phyloP scores from a whole-genome alignment of 306 rosid species.

The Pueraria montana region DNA sequence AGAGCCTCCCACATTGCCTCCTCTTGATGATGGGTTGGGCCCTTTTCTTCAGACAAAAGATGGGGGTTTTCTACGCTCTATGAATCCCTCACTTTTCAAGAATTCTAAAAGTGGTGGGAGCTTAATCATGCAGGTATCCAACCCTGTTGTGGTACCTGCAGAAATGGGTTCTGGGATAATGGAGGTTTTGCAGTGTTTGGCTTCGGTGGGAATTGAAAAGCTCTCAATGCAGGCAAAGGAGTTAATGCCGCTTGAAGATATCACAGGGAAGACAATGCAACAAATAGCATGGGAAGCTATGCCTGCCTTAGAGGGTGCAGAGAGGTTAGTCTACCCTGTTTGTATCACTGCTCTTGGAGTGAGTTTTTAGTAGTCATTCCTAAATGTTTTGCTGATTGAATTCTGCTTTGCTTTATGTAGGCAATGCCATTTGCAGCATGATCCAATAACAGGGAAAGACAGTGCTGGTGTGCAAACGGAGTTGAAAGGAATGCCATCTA shows the following conservation, averaged over 20 bases:
- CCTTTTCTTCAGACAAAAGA: slow-evolving; percentile 88
- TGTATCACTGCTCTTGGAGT: slow-evolving; percentile 5
- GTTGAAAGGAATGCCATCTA: slow-evolving; percentile 57
- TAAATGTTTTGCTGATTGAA: slow-evolving; percentile 41
- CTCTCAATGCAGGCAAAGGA: slow-evolving; percentile 97
- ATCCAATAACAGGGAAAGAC: slow-evolving; percentile 57
- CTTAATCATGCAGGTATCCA: slow-evolving; percentile 96
- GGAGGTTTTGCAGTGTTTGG: slow-evolving; percentile 88
- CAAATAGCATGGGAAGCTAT: slow-evolving; percentile 94
- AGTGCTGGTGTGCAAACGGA: slow-evolving; percentile 42
- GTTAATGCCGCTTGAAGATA: slow-evolving; percentile 95
- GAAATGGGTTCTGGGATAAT: slow-evolving; percentile 96
- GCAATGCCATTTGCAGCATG: slow-evolving; percentile 62
- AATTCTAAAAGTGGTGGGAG: slow-evolving; percentile 79
- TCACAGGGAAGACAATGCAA: slow-evolving; percentile 95
- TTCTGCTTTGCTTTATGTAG: slow-evolving; percentile 61
- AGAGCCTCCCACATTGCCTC: slow-evolving; percentile 52
- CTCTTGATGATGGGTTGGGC: slow-evolving; percentile 85
- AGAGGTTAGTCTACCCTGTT: slow-evolving; percentile 68
- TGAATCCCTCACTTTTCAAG: slow-evolving; percentile 81
- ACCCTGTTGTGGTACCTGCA: slow-evolving; percentile 97
- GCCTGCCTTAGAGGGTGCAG: slow-evolving; percentile 75
- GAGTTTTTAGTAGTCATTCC: slow-evolving; percentile 20
- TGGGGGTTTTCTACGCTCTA: slow-evolving; percentile 88
- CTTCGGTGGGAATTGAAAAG: slow-evolving; percentile 93